A percentile compares a stretch with the other conserved stretches of the same genome.
phyloP scores from a whole-genome alignment of 108 stramenopile species.

The Nitzschia inconspicua region DNA sequence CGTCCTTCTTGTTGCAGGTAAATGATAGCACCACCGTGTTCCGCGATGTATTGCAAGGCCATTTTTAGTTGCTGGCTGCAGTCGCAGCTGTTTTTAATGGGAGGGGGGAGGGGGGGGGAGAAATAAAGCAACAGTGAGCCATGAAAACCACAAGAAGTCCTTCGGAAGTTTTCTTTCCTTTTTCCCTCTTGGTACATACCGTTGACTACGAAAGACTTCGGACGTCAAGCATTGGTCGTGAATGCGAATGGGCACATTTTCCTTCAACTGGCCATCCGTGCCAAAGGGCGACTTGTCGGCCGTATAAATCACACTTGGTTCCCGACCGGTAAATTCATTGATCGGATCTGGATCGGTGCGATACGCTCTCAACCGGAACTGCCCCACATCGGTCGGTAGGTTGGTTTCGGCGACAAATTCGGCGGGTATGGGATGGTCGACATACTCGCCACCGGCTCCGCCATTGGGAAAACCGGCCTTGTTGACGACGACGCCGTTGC shows the following conservation, averaged over 20 bases:
- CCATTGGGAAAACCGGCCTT: not conserved
- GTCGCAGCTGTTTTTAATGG: slow-evolving; percentile 90
- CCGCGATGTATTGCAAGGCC: slow-evolving; percentile 79
- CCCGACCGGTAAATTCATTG: slow-evolving; percentile 51
- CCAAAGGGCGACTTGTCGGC: slow-evolving; percentile 79
- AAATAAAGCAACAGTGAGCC: not conserved
- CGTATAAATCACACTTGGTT: slow-evolving; percentile 87
- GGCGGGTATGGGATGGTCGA: slow-evolving; percentile 34
- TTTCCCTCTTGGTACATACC: slow-evolving; percentile 63
- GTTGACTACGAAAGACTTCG: slow-evolving; percentile 93
- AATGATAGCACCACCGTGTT: slow-evolving; percentile 84
- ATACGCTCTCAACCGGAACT: slow-evolving; percentile 80
- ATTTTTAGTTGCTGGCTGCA: slow-evolving; percentile 95
- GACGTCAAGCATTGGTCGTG: slow-evolving; percentile 98
- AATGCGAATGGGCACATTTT: slow-evolving; percentile 84
- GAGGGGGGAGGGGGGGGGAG: too few relatives aligned
- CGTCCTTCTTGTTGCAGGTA: slow-evolving; percentile 98
- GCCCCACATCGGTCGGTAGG: slow-evolving; percentile 79
- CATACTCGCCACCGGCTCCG: not conserved
- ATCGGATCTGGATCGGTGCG: slow-evolving; percentile 28
- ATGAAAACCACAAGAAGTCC: slow-evolving; percentile 1
- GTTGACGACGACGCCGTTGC: not conserved
- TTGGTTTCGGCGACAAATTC: slow-evolving; percentile 82
- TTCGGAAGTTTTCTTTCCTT: too few relatives aligned
- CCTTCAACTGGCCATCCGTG: slow-evolving; percentile 17